Percentiles rank a stretch among this genome's conserved stretches.
Evolutionary conservation across 768 basidiomycete genomes (phyloP).

Genomic region (Sarcomyxa edulis): DNA sequence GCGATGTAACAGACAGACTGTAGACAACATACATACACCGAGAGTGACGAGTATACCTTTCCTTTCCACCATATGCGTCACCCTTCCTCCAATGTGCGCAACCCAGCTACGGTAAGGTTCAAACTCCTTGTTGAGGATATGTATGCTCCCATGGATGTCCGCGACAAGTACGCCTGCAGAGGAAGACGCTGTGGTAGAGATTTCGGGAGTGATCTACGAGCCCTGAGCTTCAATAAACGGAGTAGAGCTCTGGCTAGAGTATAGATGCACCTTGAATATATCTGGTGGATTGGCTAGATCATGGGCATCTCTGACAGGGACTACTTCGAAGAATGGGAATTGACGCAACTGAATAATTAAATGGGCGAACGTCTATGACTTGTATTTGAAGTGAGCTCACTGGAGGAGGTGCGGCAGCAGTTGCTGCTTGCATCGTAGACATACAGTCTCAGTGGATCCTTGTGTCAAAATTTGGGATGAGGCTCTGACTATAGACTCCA

Average conservation of each 20-base stretch:
- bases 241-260: not conserved
- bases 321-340: conserved; percentile 84
- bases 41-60: conserved; percentile 82
- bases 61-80: conserved; percentile 83
- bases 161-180: conserved; percentile 70
- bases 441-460: too few species aligned
- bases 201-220: conserved; percentile 56
- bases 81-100: conserved; percentile 73
- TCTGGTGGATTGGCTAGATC: conserved; percentile 73
- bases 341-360: conserved; percentile 63
- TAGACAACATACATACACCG: conserved; percentile 66
- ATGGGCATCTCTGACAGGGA: conserved; percentile 72
- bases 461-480: too few species aligned
- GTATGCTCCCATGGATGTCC: conserved; percentile 81
- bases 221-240: conserved; percentile 1
- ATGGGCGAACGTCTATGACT: conserved; percentile 1
- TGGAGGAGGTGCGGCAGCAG: conserved; percentile 13
- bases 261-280: conserved; percentile 59
- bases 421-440: conserved; percentile 4
- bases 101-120: conserved; percentile 70
- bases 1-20: conserved; percentile 1
- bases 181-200: conserved; percentile 63
- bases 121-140: conserved; percentile 71
- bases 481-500: too few species aligned
- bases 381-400: conserved; percentile 6